Evolutionary conservation across 1,139 yeast species (phyloP).

Genomic region (Candida buenavistaensis): DNA sequence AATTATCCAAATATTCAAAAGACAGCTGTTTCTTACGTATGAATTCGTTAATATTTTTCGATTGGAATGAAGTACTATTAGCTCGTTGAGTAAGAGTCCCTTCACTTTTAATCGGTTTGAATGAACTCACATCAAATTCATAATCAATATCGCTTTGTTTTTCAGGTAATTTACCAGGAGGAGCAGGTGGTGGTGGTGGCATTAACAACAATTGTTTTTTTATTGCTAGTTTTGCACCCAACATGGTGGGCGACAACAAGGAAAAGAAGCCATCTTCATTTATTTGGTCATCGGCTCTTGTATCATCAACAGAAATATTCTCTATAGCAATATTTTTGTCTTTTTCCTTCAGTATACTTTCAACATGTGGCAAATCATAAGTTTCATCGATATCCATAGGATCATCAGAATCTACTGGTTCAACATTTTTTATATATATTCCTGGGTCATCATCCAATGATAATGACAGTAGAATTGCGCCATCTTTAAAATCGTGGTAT

Average conservation of each 20-base stretch:
- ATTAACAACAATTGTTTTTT: slow-evolving; percentile 26
- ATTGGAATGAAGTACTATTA: slow-evolving; percentile 7
- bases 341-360: neutral
- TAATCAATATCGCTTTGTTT: slow-evolving; percentile 17
- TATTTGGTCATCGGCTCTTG: neutral
- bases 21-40: slow-evolving; percentile 11
- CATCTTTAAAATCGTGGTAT: slow-evolving; percentile 23
- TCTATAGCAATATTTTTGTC: neutral
- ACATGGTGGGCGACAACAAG: slow-evolving; percentile 34
- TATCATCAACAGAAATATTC: neutral
- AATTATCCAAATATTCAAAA: neutral
- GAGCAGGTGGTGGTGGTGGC: slow-evolving; percentile 20
- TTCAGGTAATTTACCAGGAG: neutral
- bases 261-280: slow-evolving; percentile 13
- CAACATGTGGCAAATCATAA: slow-evolving; percentile 1
- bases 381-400: slow-evolving; percentile 20
- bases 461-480: slow-evolving; percentile 25
- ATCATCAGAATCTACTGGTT: slow-evolving; percentile 9
- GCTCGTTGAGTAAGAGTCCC: slow-evolving; percentile 8
- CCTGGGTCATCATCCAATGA: slow-evolving; percentile 23
- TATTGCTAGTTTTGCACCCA: slow-evolving; percentile 42
- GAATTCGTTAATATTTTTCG: slow-evolving; percentile 20
- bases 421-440: neutral
- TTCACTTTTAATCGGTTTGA: slow-evolving; percentile 7
- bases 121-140: slow-evolving; percentile 23